Percentiles rank a stretch among this genome's conserved stretches.
Conservation (phyloP, 1,284 basidiomycete genomes). For the Apiotrichum gracile region DNA sequence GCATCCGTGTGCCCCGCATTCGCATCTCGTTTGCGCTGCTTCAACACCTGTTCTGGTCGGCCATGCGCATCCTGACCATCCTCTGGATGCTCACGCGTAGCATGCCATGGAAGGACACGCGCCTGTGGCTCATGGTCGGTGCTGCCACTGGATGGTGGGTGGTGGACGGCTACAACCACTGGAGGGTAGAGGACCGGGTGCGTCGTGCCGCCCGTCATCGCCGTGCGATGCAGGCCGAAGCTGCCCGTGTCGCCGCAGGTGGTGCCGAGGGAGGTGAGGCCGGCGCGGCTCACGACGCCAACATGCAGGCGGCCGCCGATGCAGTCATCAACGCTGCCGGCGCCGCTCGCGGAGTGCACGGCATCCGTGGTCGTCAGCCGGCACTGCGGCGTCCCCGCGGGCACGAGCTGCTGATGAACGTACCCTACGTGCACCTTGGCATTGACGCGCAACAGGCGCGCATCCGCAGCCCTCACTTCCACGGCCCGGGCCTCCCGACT, state of each 20-base stretch:
- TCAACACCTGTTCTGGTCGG: constrained; percentile 29
- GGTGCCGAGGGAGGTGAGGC: background rate
- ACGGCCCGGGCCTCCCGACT: constrained; percentile 5
- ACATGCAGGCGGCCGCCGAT: background rate
- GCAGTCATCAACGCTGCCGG: constrained; percentile 7
- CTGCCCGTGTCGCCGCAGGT: background rate
- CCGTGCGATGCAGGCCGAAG: background rate
- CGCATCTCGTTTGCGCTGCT: constrained; percentile 20
- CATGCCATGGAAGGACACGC: constrained; percentile 30
- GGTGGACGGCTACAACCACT: constrained; percentile 23
- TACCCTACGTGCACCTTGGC: constrained; percentile 19
- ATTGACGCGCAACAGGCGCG: constrained; percentile 26
- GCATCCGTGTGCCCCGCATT: constrained; percentile 8
- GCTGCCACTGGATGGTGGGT: constrained; percentile 31
- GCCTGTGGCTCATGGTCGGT: constrained; percentile 33
- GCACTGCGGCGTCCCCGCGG: background rate
- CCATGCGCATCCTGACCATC: constrained; percentile 25
- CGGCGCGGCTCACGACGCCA: background rate
- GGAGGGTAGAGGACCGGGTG: constrained; percentile 1
- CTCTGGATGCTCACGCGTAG: constrained; percentile 39
- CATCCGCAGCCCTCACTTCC: constrained; percentile 11
- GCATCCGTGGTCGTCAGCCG: background rate
- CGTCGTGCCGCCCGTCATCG: background rate
- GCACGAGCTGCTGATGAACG: constrained; percentile 4
- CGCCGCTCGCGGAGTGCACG: background rate